phyloP scores from a whole-genome alignment of 257 asterid species.

The Fraxinus pennsylvanica region DNA sequence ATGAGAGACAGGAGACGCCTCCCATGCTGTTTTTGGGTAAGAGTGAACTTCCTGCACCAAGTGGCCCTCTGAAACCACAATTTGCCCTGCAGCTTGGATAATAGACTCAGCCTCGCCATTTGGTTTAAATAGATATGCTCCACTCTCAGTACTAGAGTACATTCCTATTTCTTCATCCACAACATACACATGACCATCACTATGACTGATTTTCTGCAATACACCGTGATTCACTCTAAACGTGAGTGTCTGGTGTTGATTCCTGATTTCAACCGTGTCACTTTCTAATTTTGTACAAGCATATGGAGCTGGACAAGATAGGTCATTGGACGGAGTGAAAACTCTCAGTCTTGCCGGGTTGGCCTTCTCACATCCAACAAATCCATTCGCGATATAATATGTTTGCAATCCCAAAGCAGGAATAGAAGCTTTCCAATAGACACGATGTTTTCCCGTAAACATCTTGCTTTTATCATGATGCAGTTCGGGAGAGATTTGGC shows the following conservation, averaged over 20 bases:
- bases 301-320: conserved; percentile 77
- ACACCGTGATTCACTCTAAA: conserved; percentile 63
- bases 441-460: conserved; percentile 84
- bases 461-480: conserved; percentile 44
- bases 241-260: conserved; percentile 59
- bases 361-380: conserved; percentile 98
- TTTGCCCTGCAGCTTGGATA: conserved; percentile 51
- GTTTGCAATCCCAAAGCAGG: conserved; percentile 96
- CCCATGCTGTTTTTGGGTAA: conserved; percentile 70
- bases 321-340: conserved; percentile 38
- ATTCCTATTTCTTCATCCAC: conserved; percentile 74
- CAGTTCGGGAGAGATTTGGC: conserved; percentile 92
- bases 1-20: conserved; percentile 73
- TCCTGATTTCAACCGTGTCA: conserved; percentile 59
- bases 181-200: conserved; percentile 52
- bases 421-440: conserved; percentile 87
- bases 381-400: conserved; percentile 90
- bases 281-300: conserved; percentile 66
- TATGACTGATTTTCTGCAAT: conserved; percentile 58
- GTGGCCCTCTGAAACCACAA: conserved; percentile 78
- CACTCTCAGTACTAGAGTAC: conserved; percentile 86
- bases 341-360: conserved; percentile 68
- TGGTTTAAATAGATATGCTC: conserved; percentile 91
- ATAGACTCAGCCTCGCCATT: conserved; percentile 80
- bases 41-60: conserved; percentile 81